phyloP scores from a whole-genome alignment of 1,139 yeast genomes.

The Cylindricascospora bacillispora region DNA sequence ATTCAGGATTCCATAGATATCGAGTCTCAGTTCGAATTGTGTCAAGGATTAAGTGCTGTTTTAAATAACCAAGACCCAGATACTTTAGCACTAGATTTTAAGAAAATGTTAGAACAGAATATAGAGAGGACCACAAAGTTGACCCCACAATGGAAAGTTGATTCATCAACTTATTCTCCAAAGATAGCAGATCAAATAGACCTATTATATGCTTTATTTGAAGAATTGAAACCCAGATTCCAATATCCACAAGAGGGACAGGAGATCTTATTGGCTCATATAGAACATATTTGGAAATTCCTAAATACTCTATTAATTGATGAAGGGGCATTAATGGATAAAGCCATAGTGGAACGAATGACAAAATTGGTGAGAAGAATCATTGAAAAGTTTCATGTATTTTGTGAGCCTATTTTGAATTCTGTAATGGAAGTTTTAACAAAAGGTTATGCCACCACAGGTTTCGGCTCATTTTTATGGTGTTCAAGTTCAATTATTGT shows the following conservation, averaged over 20 bases:
- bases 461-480: slow-evolving; percentile 80
- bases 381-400: slow-evolving; percentile 41
- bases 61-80: slow-evolving; percentile 43
- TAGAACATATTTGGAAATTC: slow-evolving; percentile 19
- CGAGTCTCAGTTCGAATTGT: slow-evolving; percentile 63
- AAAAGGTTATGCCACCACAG: slow-evolving; percentile 54
- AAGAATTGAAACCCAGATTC: slow-evolving; percentile 39
- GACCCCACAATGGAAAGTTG: slow-evolving; percentile 15
- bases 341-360: slow-evolving; percentile 44
- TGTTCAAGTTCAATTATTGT: slow-evolving; percentile 75
- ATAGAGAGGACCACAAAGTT: slow-evolving; percentile 33
- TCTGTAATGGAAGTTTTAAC: slow-evolving; percentile 52
- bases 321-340: slow-evolving; percentile 15
- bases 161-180: slow-evolving; percentile 27
- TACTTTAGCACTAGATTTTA: slow-evolving; percentile 33
- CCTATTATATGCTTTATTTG: slow-evolving; percentile 56
- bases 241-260: slow-evolving; percentile 21
- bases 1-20: slow-evolving; percentile 45
- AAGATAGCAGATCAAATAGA: slow-evolving; percentile 68
- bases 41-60: slow-evolving; percentile 85
- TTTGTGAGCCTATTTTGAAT: slow-evolving; percentile 48
- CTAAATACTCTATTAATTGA: slow-evolving; percentile 14
- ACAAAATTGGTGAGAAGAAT: slow-evolving; percentile 56
- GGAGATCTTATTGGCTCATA: slow-evolving; percentile 21
- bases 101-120: slow-evolving; percentile 60